Base-by-base conservation (phyloP, 805 yeast genomes). In the Metschnikowia colocasiae region DNA sequence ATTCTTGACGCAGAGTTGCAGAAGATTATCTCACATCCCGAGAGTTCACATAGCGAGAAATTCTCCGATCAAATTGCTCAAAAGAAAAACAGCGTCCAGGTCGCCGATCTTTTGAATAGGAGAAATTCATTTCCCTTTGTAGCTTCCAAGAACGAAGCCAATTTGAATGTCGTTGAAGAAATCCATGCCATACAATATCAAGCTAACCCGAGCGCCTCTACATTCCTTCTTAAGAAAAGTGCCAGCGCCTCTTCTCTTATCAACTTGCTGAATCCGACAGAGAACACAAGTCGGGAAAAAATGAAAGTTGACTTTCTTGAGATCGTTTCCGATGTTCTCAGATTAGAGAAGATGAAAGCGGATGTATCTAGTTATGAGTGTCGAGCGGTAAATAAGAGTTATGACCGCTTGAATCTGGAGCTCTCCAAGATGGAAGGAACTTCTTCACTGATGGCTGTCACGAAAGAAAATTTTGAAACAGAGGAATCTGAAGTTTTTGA, bases 91-190 rank as follows among this genome's bases (percentile, higher is more conserved):
- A 30, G 44, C 13, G 15, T 20, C 16, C 27, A 23, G 27, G 36
- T 40, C 30, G 36, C 36, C 13, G 31, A 35, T 26, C 25, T 40
- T 8, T 56, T 68, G 52, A 64, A 63, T 46, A 50, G 76, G 27
- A 59, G 76, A 43, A 67, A 61, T 46, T 69, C 75, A 1, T 68
- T 30, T 38, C 75, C 76, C 1, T 56, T 52, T 6, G 30, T 52
- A 27, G 40, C 41, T 8, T 45, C 52, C 8, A 32, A 48, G 4
- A 46, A 38, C 3, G 63, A 60, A 20, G 45, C 48, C 15, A 64
- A 61, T 45, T 42, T 65, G 10, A 56, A 57, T 20, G 40, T 55
- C 6, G 40, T 62, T 12, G 67, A 59, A 38, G 55, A 46, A n/a
- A 37, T 52, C 3, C 52, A 51, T 16, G 48, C 48, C 32, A 52